phyloP scores from a whole-genome alignment of 805 yeast species.

The Suhomyces emberorum region DNA sequence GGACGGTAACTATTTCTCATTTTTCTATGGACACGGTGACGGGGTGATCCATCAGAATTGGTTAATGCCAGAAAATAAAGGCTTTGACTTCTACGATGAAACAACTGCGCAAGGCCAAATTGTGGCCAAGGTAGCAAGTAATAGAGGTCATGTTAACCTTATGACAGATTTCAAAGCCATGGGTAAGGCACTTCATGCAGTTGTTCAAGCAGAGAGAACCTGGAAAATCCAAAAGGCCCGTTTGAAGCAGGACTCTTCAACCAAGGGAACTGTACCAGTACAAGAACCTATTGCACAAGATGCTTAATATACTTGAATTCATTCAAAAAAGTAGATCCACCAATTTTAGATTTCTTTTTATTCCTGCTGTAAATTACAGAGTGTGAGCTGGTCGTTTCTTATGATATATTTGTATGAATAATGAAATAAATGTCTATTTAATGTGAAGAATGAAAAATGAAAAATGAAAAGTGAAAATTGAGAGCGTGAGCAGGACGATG shows the following conservation, averaged over 20 bases:
- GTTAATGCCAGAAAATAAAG: slow-evolving; percentile 74
- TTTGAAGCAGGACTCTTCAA: background rate
- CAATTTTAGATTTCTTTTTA: too few species aligned
- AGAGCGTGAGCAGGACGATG: too few species aligned
- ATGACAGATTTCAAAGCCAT: slow-evolving; percentile 71
- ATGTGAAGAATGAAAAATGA: too few species aligned
- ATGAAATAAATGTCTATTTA: too few species aligned
- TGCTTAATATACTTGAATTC: too few species aligned
- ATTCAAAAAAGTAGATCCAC: too few species aligned
- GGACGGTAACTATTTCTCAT: slow-evolving; percentile 70
- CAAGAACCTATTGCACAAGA: too few species aligned
- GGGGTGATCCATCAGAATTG: slow-evolving; percentile 86
- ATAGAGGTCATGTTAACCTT: slow-evolving; percentile 74
- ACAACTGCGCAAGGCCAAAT: slow-evolving; percentile 45
- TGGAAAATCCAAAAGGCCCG: slow-evolving; percentile 21
- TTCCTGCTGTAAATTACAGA: too few species aligned
- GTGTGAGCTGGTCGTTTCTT: too few species aligned
- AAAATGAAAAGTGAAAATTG: too few species aligned
- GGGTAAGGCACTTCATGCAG: slow-evolving; percentile 66
- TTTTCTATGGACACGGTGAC: slow-evolving; percentile 87
- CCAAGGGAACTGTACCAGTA: too few species aligned
- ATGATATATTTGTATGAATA: too few species aligned
- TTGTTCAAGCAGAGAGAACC: slow-evolving; percentile 54
- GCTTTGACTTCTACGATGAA: slow-evolving; percentile 44
- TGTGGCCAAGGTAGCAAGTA: slow-evolving; percentile 61